Conservation (phyloP, 2,329 filamentous ascomycete species). For the Claviceps quebecensis region DNA sequence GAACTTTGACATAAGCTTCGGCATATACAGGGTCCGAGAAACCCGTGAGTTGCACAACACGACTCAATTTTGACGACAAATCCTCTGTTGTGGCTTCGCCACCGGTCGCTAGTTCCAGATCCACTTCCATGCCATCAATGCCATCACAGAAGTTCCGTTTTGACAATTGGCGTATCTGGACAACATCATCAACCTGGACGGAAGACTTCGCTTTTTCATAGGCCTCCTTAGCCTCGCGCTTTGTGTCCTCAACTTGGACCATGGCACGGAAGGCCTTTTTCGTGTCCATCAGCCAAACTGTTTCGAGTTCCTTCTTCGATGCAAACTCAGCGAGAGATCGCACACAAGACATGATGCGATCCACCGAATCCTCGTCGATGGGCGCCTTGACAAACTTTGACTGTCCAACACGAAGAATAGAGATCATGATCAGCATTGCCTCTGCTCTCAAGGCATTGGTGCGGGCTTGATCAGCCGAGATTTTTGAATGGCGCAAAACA, state of each 20-base stretch:
- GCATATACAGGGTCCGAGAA: constrained; percentile 98
- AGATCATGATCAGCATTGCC: constrained; percentile 99
- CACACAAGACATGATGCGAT: constrained; percentile 95
- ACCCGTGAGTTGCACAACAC: constrained; percentile 91
- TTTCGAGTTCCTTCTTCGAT: constrained; percentile 79
- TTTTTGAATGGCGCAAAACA: constrained; percentile 92
- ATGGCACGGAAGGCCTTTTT: constrained; percentile 91
- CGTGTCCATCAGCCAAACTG: constrained; percentile 87
- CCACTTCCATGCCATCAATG: constrained; percentile 71
- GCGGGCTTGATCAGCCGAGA: constrained; percentile 70
- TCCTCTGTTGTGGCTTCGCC: constrained; percentile 76
- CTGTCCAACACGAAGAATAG: constrained; percentile 91
- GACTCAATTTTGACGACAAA: constrained; percentile 81
- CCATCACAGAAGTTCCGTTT: constrained; percentile 80
- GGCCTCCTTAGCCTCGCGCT: constrained; percentile 87
- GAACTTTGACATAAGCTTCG: constrained; percentile 97
- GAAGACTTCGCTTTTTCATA: constrained; percentile 86
- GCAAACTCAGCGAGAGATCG: constrained; percentile 82
- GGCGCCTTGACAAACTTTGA: constrained; percentile 97
- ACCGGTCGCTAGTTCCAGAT: constrained; percentile 87
- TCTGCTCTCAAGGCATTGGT: constrained; percentile 92
- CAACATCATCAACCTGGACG: constrained; percentile 88
- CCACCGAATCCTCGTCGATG: constrained; percentile 96
- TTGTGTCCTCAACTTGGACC: constrained; percentile 96
- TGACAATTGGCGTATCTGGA: constrained; percentile 80